Evolutionary conservation across 31 red algal species (phyloP).

Genomic region (Bonnemaisonia californica): DNA sequence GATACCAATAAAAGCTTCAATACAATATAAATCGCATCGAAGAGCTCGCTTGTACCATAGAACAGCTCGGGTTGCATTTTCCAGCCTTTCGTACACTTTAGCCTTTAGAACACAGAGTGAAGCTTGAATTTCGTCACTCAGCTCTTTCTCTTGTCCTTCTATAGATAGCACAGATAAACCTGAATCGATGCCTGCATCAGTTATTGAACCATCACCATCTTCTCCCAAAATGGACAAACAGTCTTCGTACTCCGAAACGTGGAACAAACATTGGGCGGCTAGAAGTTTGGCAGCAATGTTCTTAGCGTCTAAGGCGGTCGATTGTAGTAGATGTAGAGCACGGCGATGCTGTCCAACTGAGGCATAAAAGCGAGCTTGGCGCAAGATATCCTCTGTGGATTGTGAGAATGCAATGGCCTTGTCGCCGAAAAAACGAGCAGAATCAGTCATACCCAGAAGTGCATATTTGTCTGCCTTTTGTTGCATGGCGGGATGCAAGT

Average conservation of each 20-base stretch:
- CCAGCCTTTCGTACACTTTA: slow-evolving; percentile 44
- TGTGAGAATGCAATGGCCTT: slow-evolving; percentile 42
- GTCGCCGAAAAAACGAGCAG: slow-evolving; percentile 56
- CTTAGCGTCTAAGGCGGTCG: slow-evolving; percentile 8
- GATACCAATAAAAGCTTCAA: slow-evolving; percentile 64
- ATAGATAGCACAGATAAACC: slow-evolving; percentile 3
- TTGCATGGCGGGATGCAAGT: not conserved
- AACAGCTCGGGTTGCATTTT: slow-evolving; percentile 49
- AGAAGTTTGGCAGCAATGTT: slow-evolving; percentile 43
- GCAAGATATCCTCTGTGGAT: slow-evolving; percentile 29
- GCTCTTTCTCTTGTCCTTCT: not conserved
- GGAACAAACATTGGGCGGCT: slow-evolving; percentile 51
- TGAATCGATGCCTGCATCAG: not conserved
- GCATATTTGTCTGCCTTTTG: slow-evolving; percentile 21
- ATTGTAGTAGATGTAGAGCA: slow-evolving; percentile 49
- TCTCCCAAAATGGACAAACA: slow-evolving; percentile 51
- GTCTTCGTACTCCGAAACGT: slow-evolving; percentile 31
- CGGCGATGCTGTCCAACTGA: slow-evolving; percentile 40
- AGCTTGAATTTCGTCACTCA: slow-evolving; percentile 39
- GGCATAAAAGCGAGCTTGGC: slow-evolving; percentile 37
- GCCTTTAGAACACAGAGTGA: slow-evolving; percentile 60
- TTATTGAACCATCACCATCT: slow-evolving; percentile 7
- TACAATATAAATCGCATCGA: slow-evolving; percentile 55
- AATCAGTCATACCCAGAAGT: not conserved
- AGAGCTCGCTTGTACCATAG: slow-evolving; percentile 71